Conservation (phyloP, 768 basidiomycete species). For the Sutorius australiensis region DNA sequence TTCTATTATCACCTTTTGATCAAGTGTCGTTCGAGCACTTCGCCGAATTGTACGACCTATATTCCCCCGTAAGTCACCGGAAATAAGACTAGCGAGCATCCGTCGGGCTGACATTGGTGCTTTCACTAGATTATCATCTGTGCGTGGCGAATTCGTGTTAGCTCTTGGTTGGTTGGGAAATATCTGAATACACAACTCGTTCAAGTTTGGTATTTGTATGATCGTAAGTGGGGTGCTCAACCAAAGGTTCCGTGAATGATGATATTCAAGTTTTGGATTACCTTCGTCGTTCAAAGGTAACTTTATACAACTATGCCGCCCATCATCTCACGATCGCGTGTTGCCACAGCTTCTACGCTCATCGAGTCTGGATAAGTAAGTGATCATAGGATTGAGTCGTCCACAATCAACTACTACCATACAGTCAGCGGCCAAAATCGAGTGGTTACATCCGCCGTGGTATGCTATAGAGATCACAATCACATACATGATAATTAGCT, state of each 20-base stretch:
- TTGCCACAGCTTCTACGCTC: not conserved
- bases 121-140: not conserved
- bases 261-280: not conserved
- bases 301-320: not conserved
- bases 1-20: conserved; percentile 1
- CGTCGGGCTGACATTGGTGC: not conserved
- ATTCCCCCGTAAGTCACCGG: conserved; percentile 7
- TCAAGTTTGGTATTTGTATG: not conserved
- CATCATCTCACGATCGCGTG: not conserved
- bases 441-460: not conserved
- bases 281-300: not conserved
- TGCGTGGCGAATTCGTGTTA: not conserved
- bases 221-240: not conserved
- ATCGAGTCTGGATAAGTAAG: not conserved
- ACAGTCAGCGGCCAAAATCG: not conserved
- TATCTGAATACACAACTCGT: not conserved
- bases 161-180: not conserved
- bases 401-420: not conserved
- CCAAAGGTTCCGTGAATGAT: not conserved
- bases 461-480: not conserved
- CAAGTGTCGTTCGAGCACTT: conserved; percentile 4
- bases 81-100: not conserved
- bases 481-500: not conserved
- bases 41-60: not conserved
- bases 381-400: not conserved